Conservation (phyloP, 2,329 filamentous ascomycete species). For the Mycosphaerella sp. region DNA sequence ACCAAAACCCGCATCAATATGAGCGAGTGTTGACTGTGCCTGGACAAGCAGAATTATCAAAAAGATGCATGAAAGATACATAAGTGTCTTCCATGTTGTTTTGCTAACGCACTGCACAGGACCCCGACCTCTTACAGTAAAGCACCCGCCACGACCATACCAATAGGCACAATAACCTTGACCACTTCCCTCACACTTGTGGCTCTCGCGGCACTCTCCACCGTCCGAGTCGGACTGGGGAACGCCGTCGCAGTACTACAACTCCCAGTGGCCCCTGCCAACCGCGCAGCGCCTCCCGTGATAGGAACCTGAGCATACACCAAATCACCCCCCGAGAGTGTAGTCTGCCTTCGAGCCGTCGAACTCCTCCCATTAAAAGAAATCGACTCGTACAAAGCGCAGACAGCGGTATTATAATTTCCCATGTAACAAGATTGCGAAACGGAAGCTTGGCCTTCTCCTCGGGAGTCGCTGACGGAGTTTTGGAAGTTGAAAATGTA, state of each 20-base stretch:
- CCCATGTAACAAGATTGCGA: conserved; percentile 6
- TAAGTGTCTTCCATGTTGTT: no score
- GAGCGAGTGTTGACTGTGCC: no score
- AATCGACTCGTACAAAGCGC: conserved; percentile 6
- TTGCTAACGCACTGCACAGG: no score
- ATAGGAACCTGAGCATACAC: conserved; percentile 16
- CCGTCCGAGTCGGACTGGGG: conserved; percentile 2
- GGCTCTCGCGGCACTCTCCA: conserved; percentile 7
- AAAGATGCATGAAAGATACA: no score
- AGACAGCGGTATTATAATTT: conserved; percentile 6
- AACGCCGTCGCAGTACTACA: conserved; percentile 8
- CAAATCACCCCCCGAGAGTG: background rate
- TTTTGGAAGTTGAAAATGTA: conserved; percentile 10
- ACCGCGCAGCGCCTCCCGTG: conserved; percentile 17
- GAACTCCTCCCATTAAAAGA: conserved; percentile 3
- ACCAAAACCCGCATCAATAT: no score
- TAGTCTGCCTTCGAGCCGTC: conserved; percentile 4
- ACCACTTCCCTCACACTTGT: conserved; percentile 14
- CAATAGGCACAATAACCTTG: conserved; percentile 18
- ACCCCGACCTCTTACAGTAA: background rate
- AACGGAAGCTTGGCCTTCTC: conserved; percentile 4
- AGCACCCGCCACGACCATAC: conserved; percentile 8
- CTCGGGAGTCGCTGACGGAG: conserved; percentile 3
- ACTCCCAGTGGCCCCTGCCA: conserved; percentile 6
- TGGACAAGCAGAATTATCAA: no score